Evolutionary conservation across 2,329 filamentous ascomycete species (phyloP), one percentile per base, ranked within the genome.

Genomic region (Talaromyces sp.): DNA sequence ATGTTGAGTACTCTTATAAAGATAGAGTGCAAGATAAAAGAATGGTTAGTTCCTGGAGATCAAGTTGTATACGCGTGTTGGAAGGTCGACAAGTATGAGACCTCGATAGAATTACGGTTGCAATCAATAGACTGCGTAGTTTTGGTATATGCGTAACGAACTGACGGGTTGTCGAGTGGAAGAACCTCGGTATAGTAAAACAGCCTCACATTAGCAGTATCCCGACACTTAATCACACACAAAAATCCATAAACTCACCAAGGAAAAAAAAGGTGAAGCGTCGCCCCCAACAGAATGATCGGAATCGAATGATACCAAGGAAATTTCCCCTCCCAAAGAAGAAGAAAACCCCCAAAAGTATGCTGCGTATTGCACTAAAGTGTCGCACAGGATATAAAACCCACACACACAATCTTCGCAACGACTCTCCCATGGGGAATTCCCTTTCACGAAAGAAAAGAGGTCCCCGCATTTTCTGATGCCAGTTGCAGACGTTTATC

Each of bases 321-420:
- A n/a, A 7, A 5, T 65, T 61, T 59, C 32, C 46, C 51, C 62
- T 61, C 58, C 54, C 60, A 63, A 57, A 63, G 41, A 70, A 70
- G 73, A 74, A 12, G 21, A 9, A 21, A n/a, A n/a, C n/a, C n/a
- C 11, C 21, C 46, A 52, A 56, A 72, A 78, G 82, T 81, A 92
- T 86, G 90, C 90, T 85, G 89, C 90, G 89, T 91, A 94, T 94
- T 91, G 91, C 88, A 93, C 91, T 94, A 83, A 91, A 92, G 90
- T 91, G 86, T 87, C 86, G 76, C 81, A 70, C 69, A 31, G 60
- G 14, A 54, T 59, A 61, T 59, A 61, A 58, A 38, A 57, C 61
- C 63, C 67, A 72, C 80, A 85, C 84, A 85, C 84, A 92, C 90
- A 87, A 93, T 92, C 90, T 93, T 89, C 90, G 89, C 90, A 92